Evolutionary conservation across 2,329 filamentous ascomycete species (phyloP).

Genomic region (Aspergillus sp.): DNA sequence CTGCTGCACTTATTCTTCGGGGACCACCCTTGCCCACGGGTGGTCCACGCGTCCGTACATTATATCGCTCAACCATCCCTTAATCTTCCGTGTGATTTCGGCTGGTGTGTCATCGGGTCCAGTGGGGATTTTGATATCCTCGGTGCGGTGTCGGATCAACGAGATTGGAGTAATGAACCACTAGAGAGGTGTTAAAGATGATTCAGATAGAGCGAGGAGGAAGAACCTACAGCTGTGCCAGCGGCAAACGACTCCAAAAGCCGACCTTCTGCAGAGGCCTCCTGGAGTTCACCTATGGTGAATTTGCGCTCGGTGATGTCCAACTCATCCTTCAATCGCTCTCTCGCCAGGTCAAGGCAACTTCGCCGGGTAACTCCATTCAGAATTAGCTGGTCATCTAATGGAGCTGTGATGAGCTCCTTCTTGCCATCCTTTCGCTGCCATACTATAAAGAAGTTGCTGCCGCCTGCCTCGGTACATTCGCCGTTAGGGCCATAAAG

Average conservation of each 20-base stretch:
- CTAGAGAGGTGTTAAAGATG: too few species aligned
- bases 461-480: slow-evolving; percentile 84
- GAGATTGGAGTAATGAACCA: slow-evolving; percentile 13
- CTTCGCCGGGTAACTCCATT: slow-evolving; percentile 79
- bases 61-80: slow-evolving; percentile 15
- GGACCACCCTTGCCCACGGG: slow-evolving; percentile 9
- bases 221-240: slow-evolving; percentile 63
- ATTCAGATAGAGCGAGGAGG: neutral
- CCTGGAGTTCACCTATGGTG: slow-evolving; percentile 71
- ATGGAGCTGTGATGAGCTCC: slow-evolving; percentile 75
- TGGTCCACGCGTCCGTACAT: slow-evolving; percentile 14
- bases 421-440: slow-evolving; percentile 42
- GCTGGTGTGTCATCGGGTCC: too few species aligned
- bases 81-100: slow-evolving; percentile 9
- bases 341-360: slow-evolving; percentile 67
- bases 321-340: slow-evolving; percentile 59
- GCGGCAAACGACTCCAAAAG: slow-evolving; percentile 77
- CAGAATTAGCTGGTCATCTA: slow-evolving; percentile 77
- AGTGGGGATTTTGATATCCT: neutral
- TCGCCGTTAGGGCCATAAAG: slow-evolving; percentile 70
- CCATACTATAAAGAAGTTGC: slow-evolving; percentile 85
- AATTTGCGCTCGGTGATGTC: slow-evolving; percentile 78
- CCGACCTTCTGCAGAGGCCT: slow-evolving; percentile 68
- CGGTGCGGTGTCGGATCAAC: slow-evolving; percentile 4
- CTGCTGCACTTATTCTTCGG: neutral